Base-by-base conservation (phyloP, 148 eudicot genomes). In the Vaccinium vitisidaea region DNA sequence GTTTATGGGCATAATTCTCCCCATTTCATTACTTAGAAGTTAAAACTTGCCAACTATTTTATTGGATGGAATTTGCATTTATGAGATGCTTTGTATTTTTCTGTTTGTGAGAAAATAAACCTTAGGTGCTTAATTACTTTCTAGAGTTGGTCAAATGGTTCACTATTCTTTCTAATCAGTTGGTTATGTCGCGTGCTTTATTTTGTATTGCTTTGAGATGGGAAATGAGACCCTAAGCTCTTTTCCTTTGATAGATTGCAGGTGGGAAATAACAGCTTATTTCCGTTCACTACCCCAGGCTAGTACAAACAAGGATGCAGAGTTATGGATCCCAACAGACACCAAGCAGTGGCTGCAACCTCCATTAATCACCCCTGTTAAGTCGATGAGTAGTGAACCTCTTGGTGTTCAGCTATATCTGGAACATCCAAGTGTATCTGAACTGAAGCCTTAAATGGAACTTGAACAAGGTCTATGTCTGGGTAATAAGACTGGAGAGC, bases 201-300 rank as follows among this genome's bases (percentile, higher is more conserved):
- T 27, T 27, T 11, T 39, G 50, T 19, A 48, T 74, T 80, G 48
- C 77, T 43, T 48, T 73, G 63, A 15, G 13, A 75, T 76, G 79
- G 53, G 39, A 54, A 79, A 36, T 69, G 74, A 69, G 74, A 27
- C 74, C 21, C 43, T 43, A 56, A 21, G 39, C 71, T 46, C 56
- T 74, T 55, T 55, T 43, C 75, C 21, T 61, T 81, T 75, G 52
- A 78, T 88, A 96, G 99, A 90, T 90, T 93, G 94, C 92, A 95
- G 93, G 88, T 96, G 99, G 99, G 98, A 96, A 83, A 88, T 95
- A 88, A 90, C 91, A 39, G 92, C 95, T 53, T 93, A 92, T 86
- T 93, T 95, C 49, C 86, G 83, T 77, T 85, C 93, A 46, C 92
- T 90, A 39, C 95, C 99, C 85, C 86, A 92, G 81, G 84, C 88